Base-by-base conservation (phyloP, 148 eudicot genomes). In the Spergularia marina region DNA sequence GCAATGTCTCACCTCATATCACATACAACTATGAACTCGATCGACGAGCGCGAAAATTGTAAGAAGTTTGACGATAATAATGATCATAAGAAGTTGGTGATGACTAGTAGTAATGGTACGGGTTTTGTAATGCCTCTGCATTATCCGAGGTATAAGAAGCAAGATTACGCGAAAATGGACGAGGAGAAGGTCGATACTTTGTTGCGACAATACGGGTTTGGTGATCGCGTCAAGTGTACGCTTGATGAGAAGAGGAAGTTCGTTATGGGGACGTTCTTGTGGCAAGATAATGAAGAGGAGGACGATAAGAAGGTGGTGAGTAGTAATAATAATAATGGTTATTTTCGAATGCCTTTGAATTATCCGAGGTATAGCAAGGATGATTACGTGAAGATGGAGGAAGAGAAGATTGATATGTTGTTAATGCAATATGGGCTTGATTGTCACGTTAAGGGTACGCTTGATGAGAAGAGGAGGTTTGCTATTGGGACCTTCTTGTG, bases 1-100 rank as follows among this genome's bases (percentile, higher is more conserved):
- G 68, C 58, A 4, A 23, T 77, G 14, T 56, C 74, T 60, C 74
- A 63, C 39, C 54, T 71, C 13, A 70, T 70, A 52, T 40, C 39
- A 14, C 75, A 63, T 36, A 12, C 70, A 0, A 11, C 14, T 10
- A 1, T 3, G 9, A 3, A 51, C 34, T 23, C 60, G 13, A 34
- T 30, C 3, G 34, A 57, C 0, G 20, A 65, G 25, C 16, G 53
- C n/a, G 13, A 71, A 2, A n/a, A 36, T 52, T 3, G 17, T 10
- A 65, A 40, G 17, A 54, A 77, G 1, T 21, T 9, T 0, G 10
- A 4, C 0, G 8, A 11, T 10, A 25, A n/a, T 7, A 25, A n/a
- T 7, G 58, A 30, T 30, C 36, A 30, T 30, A 69, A 8, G n/a
- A 47, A 11, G 7, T 13, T 51, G 11, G 14, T 54, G 12, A 21